Conservation (phyloP, 805 yeast genomes). For the Wickerhamomyces strasburgensis region DNA sequence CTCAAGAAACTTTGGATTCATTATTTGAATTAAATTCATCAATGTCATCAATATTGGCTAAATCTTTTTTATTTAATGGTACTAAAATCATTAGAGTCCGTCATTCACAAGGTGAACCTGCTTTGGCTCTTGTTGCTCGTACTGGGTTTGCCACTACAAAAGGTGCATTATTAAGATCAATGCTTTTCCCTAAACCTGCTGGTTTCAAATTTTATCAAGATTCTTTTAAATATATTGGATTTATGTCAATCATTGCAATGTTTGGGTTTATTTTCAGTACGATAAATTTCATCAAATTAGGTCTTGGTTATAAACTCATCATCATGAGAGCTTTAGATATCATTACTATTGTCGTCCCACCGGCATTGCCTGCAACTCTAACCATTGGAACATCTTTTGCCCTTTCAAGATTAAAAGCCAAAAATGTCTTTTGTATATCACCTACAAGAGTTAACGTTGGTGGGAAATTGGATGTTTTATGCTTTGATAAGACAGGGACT, state of each 20-base stretch:
- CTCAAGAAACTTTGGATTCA: conserved; percentile 52
- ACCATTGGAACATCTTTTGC: conserved; percentile 97
- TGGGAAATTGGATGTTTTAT: conserved; percentile 83
- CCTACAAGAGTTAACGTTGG: conserved; percentile 96
- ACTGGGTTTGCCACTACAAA: conserved; percentile 96
- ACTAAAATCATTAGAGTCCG: conserved; percentile 84
- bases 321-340: conserved; percentile 87
- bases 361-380: conserved; percentile 95
- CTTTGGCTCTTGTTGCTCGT: conserved; percentile 79
- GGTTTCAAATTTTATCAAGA: conserved; percentile 92
- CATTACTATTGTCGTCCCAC: conserved; percentile 96
- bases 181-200: conserved; percentile 93
- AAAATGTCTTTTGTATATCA: conserved; percentile 79
- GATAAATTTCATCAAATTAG: conserved; percentile 71
- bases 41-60: conserved; percentile 61
- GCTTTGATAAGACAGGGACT: conserved; percentile 97
- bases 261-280: conserved; percentile 84
- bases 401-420: conserved; percentile 61
- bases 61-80: conserved; percentile 79
- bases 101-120: conserved; percentile 49
- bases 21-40: conserved; percentile 48
- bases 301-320: conserved; percentile 64
- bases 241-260: conserved; percentile 82
- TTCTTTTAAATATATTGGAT: conserved; percentile 93
- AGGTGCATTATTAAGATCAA: conserved; percentile 88